phyloP scores from a whole-genome alignment of 345 rosid species.

The Hibiscus mutabilis region DNA sequence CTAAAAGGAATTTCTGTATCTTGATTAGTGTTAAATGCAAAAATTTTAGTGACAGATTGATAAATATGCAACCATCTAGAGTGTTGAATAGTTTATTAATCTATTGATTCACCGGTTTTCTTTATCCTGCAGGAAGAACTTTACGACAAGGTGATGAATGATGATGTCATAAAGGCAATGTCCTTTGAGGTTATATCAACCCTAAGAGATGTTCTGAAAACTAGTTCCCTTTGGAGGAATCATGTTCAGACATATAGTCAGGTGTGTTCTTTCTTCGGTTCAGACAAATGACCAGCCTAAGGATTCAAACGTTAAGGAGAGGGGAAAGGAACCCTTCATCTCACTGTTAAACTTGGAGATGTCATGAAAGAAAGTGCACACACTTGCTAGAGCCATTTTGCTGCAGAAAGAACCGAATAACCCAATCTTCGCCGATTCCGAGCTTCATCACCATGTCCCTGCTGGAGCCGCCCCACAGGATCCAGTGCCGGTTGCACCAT shows the following conservation, averaged over 20 bases:
- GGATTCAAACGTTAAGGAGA: constrained; percentile 67
- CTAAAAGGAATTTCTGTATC: not conserved
- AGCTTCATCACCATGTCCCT: constrained; percentile 97
- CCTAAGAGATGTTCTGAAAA: constrained; percentile 79
- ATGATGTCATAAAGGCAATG: constrained; percentile 54
- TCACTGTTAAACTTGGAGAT: constrained; percentile 94
- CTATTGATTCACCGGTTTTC: no score
- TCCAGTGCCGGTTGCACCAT: constrained; percentile 98
- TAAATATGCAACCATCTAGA: not conserved
- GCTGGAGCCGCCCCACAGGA: constrained; percentile 98
- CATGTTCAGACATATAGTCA: constrained; percentile 89
- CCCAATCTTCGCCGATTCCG: constrained; percentile 70
- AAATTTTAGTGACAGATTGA: not conserved
- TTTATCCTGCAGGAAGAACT: no score
- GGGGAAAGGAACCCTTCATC: constrained; percentile 75
- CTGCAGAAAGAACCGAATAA: constrained; percentile 59
- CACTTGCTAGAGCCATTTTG: constrained; percentile 72
- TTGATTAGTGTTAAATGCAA: not conserved
- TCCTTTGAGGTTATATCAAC: constrained; percentile 96
- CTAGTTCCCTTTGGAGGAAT: constrained; percentile 92
- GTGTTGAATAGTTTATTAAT: not conserved
- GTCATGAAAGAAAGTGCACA: constrained; percentile 99
- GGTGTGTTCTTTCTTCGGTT: constrained; percentile 31
- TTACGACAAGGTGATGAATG: no score
- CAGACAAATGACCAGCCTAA: constrained; percentile 17